A percentile compares a stretch with the other conserved stretches of the same genome.
Evolutionary conservation across 345 rosid species (phyloP).

Genomic region (Geranium brycei): DNA sequence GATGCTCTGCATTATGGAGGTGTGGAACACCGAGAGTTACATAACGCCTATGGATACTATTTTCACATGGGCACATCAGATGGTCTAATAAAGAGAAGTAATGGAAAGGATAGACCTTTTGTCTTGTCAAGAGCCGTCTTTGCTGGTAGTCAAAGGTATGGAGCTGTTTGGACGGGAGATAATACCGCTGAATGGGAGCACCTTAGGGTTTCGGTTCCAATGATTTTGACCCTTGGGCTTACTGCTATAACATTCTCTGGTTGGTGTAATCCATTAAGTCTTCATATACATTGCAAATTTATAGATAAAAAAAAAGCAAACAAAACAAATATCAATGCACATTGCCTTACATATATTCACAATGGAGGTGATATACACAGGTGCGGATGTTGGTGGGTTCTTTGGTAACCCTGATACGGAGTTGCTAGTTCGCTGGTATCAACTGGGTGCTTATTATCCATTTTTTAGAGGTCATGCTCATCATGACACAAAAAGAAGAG

Average conservation of each 20-base stretch:
- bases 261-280: constrained; percentile 13
- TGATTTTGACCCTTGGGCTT: constrained; percentile 81
- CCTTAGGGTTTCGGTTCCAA: constrained; percentile 89
- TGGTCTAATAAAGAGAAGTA: constrained; percentile 79
- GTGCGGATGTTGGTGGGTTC: constrained; percentile 97
- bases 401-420: constrained; percentile 94
- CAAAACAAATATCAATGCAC: not conserved
- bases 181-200: constrained; percentile 96
- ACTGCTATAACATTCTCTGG: constrained; percentile 86
- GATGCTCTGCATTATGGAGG: constrained; percentile 82
- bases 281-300: not conserved
- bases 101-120: constrained; percentile 87
- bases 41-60: constrained; percentile 84
- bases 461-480: constrained; percentile 98
- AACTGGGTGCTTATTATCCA: constrained; percentile 96
- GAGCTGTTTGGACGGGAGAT: constrained; percentile 98
- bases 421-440: constrained; percentile 94
- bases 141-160: constrained; percentile 94
- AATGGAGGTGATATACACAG: constrained; percentile 16
- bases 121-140: constrained; percentile 92
- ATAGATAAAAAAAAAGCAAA: too few species aligned
- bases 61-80: constrained; percentile 97
- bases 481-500: constrained; percentile 94
- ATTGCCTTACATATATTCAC: not conserved
- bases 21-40: constrained; percentile 85